Evolutionary conservation across 352 stramenopile species (phyloP), one percentile per base, ranked within the genome.

Genomic region (Blastocystis sp.): DNA sequence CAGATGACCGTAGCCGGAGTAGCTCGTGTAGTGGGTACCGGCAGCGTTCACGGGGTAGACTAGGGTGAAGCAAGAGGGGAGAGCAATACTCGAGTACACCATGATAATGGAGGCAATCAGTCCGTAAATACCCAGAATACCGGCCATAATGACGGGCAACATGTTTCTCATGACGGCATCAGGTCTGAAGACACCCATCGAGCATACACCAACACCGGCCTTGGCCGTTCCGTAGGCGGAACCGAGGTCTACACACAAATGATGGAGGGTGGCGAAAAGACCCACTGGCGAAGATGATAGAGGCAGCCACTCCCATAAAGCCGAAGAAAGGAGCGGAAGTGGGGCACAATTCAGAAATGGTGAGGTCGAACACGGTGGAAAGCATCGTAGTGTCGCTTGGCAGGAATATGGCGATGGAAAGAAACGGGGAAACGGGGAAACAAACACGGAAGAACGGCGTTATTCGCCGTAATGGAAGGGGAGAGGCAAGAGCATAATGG

Each of bases 261-360:
- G 42, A 64, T 40, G 6, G 54, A 45, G 54, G 4, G 40, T 24
- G 48, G 24, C 28, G 21, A 3, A 70, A 9, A 69, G 43, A 54
- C 93, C 90, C 92, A 96, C 93, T 97, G 81, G 93, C 93, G 90
- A 97, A 96, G 70, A 97, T 94, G 89, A 98, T 93, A 34, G 94
- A 94, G 69, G 93, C 94, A 84, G 95, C 96, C 17, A 98, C 95
- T 89, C 96, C 96, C 95, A 98, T 98, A 92, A 99, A 99, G 89
- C 97, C 97, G 90, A 99, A 99, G 93, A 99, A 99, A 90, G 96
- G 96, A 74, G 96, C 96, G 90, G 94, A 98, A 81, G 95, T 96
- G 64, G 96, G 96, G 91, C 96, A 98, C 87, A 96, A 95, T 93
- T 98, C 95, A 90, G 95, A 95, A 87, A 94, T 91, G 59, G 61